phyloP scores from a whole-genome alignment of 2,329 filamentous ascomycete species.

The Pseudocercospora pini-densiflorae region DNA sequence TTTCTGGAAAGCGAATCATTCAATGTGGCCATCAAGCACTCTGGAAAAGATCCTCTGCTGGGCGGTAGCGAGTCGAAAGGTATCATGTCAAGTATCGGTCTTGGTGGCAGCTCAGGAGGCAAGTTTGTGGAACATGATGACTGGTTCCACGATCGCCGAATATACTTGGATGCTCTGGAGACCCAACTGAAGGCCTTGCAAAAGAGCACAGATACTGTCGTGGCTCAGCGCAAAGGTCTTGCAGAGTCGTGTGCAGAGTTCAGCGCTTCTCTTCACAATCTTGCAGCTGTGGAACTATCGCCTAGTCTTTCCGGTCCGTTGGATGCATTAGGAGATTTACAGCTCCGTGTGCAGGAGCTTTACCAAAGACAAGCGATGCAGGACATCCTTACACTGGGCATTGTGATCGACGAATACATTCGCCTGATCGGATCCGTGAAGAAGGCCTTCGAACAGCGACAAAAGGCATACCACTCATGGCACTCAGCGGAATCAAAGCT shows the following conservation, averaged over 20 bases:
- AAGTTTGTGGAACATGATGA: constrained; percentile 99
- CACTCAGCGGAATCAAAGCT: constrained; percentile 88
- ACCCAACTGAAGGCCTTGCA: constrained; percentile 82
- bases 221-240: constrained; percentile 88
- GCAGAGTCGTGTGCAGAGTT: constrained; percentile 94
- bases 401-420: constrained; percentile 98
- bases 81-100: constrained; percentile 75
- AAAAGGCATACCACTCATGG: constrained; percentile 96
- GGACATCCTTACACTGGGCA: constrained; percentile 92
- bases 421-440: constrained; percentile 94
- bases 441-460: constrained; percentile 86
- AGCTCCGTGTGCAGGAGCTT: constrained; percentile 90
- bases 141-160: constrained; percentile 96
- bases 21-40: constrained; percentile 96
- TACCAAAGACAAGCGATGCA: constrained; percentile 98
- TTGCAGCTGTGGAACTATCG: constrained; percentile 91
- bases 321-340: constrained; percentile 88
- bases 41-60: constrained; percentile 76
- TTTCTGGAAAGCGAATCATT: constrained; percentile 97
- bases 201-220: constrained; percentile 93
- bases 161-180: constrained; percentile 93
- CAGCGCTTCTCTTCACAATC: constrained; percentile 85
- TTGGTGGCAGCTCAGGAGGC: constrained; percentile 70
- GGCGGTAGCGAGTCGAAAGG: constrained; percentile 81
- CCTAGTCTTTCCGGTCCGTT: constrained; percentile 85